Evolutionary conservation across 371 early-diverging fungal genomes (phyloP).

Genomic region (Syncephalastrum monosporum): DNA sequence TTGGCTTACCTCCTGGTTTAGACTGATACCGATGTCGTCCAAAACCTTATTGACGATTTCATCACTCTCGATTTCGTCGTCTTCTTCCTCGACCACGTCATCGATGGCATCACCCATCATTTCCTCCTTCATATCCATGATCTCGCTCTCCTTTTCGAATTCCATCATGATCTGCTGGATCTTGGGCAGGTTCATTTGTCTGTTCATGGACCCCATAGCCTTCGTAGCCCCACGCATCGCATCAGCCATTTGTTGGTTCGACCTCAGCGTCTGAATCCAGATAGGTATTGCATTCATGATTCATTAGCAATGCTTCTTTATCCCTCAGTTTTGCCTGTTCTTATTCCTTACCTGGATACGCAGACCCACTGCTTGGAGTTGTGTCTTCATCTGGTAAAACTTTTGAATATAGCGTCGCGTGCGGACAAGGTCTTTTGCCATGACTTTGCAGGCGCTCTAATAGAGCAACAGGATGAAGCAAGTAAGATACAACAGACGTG

Average conservation of each 20-base stretch:
- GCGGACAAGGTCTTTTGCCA: conserved; percentile 97
- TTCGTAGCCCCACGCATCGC: conserved; percentile 95
- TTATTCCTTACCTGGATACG: conserved; percentile 75
- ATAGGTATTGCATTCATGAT: background rate
- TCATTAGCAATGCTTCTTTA: background rate
- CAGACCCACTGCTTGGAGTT: conserved; percentile 90
- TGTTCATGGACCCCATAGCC: conserved; percentile 97
- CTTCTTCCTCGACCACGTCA: conserved; percentile 92
- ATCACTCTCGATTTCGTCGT: conserved; percentile 90
- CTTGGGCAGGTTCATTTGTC: conserved; percentile 87
- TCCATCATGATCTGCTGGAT: conserved; percentile 97
- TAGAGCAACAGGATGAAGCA: background rate
- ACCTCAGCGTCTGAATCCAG: conserved; percentile 71
- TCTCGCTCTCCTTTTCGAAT: conserved; percentile 90
- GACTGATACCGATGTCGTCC: conserved; percentile 92
- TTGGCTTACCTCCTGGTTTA: conserved; percentile 58
- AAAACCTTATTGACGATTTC: conserved; percentile 89
- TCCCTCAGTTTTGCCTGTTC: background rate
- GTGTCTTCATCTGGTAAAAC: conserved; percentile 94
- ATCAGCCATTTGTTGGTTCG: conserved; percentile 94
- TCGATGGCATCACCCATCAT: conserved; percentile 98
- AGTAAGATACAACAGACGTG: no score
- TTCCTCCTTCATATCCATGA: conserved; percentile 99
- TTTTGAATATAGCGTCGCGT: conserved; percentile 92
- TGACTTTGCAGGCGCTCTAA: conserved; percentile 87